phyloP scores from a whole-genome alignment of 1,284 basidiomycete species.

The Agroathelia rolfsii region DNA sequence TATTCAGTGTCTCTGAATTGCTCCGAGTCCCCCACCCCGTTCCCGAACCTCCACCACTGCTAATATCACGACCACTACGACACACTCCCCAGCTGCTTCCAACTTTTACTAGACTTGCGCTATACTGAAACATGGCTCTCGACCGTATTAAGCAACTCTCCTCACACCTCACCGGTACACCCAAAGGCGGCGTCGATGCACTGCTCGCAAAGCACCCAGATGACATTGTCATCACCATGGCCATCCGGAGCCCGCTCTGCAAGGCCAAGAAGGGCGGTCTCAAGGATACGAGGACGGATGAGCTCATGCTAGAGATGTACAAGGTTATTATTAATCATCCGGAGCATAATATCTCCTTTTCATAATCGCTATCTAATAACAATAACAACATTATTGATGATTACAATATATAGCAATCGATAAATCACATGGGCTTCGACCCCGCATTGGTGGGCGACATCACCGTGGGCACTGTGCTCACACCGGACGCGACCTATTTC shows the following conservation, averaged over 20 bases:
- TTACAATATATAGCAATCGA: slow-evolving; percentile 52
- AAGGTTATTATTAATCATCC: slow-evolving; percentile 37
- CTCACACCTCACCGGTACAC: slow-evolving; percentile 40
- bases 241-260: slow-evolving; percentile 65
- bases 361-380: slow-evolving; percentile 3
- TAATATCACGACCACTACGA: neutral
- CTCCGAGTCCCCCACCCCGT: too few relatives aligned
- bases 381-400: slow-evolving; percentile 31
- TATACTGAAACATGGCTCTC: slow-evolving; percentile 18
- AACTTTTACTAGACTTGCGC: neutral
- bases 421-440: slow-evolving; percentile 54
- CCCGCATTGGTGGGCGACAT: slow-evolving; percentile 70
- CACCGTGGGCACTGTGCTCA: slow-evolving; percentile 64
- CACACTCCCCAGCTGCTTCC: slow-evolving; percentile 16
- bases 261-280: slow-evolving; percentile 74
- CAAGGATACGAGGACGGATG: slow-evolving; percentile 72
- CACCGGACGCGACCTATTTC: slow-evolving; percentile 51
- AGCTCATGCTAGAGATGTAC: slow-evolving; percentile 71
- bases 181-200: slow-evolving; percentile 30
- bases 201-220: slow-evolving; percentile 51
- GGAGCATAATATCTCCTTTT: neutral
- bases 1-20: too few relatives aligned
- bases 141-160: slow-evolving; percentile 58
- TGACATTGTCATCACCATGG: slow-evolving; percentile 75
- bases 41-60: too few relatives aligned